A percentile compares a stretch with the other conserved stretches of the same genome.
Conservation (phyloP, 148 eudicot genomes). For the Polygonum aviculare region DNA sequence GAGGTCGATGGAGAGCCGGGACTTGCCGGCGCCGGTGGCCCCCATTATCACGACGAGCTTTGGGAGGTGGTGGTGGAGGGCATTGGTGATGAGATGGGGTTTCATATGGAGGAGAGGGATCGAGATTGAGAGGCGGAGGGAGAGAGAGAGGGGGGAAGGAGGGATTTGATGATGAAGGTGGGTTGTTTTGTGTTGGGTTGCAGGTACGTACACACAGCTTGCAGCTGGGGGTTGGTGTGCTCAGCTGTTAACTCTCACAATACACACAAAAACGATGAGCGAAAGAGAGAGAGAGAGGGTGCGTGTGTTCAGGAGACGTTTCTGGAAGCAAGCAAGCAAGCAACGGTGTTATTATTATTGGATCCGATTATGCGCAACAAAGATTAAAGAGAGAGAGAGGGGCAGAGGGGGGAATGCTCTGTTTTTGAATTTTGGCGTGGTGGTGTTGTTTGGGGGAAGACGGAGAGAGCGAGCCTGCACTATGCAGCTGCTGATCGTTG, state of each 20-base stretch:
- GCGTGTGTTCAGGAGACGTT: neutral
- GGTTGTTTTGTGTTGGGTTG: neutral
- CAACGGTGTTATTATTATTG: no score
- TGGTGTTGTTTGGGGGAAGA: no score
- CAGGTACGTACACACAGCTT: neutral
- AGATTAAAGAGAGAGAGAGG: no score
- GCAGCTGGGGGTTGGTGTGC: neutral
- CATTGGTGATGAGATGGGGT: neutral
- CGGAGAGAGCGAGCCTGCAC: no score
- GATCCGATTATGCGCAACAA: no score
- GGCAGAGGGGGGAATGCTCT: no score
- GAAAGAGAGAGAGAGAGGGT: neutral
- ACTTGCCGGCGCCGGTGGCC: slow-evolving; percentile 53
- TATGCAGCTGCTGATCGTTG: no score
- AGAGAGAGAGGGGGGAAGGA: neutral
- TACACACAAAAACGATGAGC: neutral
- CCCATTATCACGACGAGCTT: slow-evolving; percentile 48
- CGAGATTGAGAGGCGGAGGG: neutral
- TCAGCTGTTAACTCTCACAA: neutral
- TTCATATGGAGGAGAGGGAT: neutral
- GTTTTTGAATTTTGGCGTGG: no score
- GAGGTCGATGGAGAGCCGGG: slow-evolving; percentile 38
- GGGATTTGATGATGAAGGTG: neutral
- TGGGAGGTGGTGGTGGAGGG: neutral
- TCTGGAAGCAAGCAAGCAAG: neutral